These are phyloP conservation scores for Flaveria brownii DNA, from an alignment of 129 eudicot genomes.

Conservation along the genomic window DNA sequence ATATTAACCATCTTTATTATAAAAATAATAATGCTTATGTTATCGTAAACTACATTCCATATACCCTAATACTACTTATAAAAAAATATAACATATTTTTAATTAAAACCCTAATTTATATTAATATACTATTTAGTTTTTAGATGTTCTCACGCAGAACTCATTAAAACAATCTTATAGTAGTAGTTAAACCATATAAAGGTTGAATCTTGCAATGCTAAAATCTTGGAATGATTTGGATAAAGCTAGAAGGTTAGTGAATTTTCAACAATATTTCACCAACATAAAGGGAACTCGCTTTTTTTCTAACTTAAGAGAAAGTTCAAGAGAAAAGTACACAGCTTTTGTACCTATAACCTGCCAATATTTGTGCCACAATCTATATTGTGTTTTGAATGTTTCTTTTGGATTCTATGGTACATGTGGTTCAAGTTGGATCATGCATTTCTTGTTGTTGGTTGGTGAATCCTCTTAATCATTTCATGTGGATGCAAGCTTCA, in stretches of 20 bases:
- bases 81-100: no score
- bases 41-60: background rate
- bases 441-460: constrained; percentile 49
- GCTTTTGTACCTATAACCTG: constrained; percentile 30
- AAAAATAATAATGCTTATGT: background rate
- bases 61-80: background rate
- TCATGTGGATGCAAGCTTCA: constrained; percentile 37
- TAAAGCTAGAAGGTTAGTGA: constrained; percentile 17
- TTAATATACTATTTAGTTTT: no score
- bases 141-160: background rate
- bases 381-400: constrained; percentile 40
- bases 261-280: constrained; percentile 45
- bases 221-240: constrained; percentile 1
- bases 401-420: constrained; percentile 36
- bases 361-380: constrained; percentile 28
- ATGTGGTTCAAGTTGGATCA: constrained; percentile 49
- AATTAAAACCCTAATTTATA: no score
- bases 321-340: constrained; percentile 26
- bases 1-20: background rate
- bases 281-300: constrained; percentile 33
- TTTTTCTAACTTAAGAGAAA: background rate
- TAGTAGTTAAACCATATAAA: background rate
- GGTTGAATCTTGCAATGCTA: constrained; percentile 14
- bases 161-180: background rate
- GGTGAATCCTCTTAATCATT: constrained; percentile 57